Evolutionary conservation across 1,284 basidiomycete species (phyloP), one percentile per base, ranked within the genome.

Genomic region (Quambalaria eucalypti): DNA sequence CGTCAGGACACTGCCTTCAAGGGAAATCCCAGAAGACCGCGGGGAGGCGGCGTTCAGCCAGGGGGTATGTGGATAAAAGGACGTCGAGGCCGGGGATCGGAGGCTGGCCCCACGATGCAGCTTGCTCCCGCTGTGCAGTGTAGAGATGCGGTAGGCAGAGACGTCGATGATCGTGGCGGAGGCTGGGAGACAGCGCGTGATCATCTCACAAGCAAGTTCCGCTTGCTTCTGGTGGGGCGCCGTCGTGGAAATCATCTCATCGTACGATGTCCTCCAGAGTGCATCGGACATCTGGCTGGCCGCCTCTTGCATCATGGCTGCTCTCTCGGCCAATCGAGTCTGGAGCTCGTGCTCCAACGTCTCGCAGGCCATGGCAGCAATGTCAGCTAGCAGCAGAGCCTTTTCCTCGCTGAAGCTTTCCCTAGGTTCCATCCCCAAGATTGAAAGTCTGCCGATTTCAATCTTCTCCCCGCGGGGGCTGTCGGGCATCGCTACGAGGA

Each of bases 371-470:
- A 69, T 69, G 21, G 50, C 52, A 19, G 62, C 62, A 23, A 69
- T 67, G 6, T 61, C 48, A 12, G 40, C 48, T 39, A 69, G 58
- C 8, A 69, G 56, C 9, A 61, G 54, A 3, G 62, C 60, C 19
- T 66, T 60, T 21, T 36, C 52, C 16, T 66, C 62, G 54, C 55
- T 53, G 12, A 66, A 65, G 16, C 62, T 28, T 0, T 40, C 12
- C n/a, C 66, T 60, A 2, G 65, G 65, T 10, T 60, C 33, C 25
- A 51, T 28, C 36, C 55, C 57, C 55, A 67, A 56, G 46, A 69
- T 63, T 39, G 60, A 61, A n/a, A 69, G 59, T 9, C 65, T 58
- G 2, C 66, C 66, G 4, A 63, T 59, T 42, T 61, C 56, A n/a
- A 66, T 55, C 57, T 40, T 62, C 57, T 54, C 51, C 52, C 59